A percentile compares a stretch with the other conserved stretches of the same genome.
Evolutionary conservation across 2,329 filamentous ascomycete species (phyloP).

Genomic region (Aspergillus cejpii): DNA sequence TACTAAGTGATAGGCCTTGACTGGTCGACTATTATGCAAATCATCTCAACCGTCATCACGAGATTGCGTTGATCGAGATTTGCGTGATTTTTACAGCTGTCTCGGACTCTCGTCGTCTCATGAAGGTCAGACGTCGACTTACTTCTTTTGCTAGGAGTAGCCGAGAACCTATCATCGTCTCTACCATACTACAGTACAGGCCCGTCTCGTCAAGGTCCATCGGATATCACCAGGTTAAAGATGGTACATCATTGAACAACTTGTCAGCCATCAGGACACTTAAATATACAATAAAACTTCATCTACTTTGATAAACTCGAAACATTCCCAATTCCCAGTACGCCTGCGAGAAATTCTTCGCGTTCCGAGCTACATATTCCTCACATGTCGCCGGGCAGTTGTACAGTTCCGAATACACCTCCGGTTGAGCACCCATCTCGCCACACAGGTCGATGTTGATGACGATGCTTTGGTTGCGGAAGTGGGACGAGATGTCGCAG

Average conservation of each 20-base stretch:
- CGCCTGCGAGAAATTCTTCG: conserved; percentile 50
- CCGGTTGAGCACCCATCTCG: conserved; percentile 40
- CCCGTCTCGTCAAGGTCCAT: neutral
- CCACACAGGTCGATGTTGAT: conserved; percentile 62
- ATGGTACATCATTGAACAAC: too few relatives aligned
- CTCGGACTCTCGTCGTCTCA: too few relatives aligned
- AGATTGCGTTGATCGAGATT: neutral
- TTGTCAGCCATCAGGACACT: too few relatives aligned
- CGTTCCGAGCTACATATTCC: conserved; percentile 54
- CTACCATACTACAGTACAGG: neutral
- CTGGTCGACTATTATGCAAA: too few relatives aligned
- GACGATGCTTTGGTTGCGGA: conserved; percentile 60
- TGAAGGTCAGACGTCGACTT: neutral
- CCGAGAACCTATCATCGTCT: too few relatives aligned
- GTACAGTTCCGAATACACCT: conserved; percentile 30
- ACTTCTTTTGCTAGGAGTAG: neutral
- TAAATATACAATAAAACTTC: neutral
- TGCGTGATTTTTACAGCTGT: neutral
- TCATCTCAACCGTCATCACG: neutral
- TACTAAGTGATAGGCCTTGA: too few relatives aligned
- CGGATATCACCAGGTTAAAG: too few relatives aligned
- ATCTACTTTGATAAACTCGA: conserved; percentile 46
- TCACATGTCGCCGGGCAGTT: conserved; percentile 50
- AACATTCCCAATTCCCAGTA: conserved; percentile 62
- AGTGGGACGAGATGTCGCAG: conserved; percentile 55